These are phyloP conservation scores for Salvia hispanica DNA, from an alignment of 257 asterid genomes.

Conservation along the genomic window DNA sequence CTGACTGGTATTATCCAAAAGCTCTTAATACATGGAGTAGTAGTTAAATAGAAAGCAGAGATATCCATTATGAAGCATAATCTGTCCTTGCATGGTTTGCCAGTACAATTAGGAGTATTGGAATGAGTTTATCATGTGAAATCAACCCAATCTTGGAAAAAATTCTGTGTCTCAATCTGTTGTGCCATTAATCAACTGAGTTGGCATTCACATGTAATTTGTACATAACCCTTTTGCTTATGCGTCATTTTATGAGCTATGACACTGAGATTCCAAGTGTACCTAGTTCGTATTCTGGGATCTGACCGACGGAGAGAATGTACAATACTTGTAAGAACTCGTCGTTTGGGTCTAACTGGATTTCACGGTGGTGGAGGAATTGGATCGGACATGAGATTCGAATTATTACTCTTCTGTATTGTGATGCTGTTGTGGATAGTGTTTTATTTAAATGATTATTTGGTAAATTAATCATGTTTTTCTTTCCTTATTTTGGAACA, in stretches of 20 bases:
- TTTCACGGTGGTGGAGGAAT: no score
- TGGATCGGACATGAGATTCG: conserved; percentile 21
- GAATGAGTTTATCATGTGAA: conserved; percentile 17
- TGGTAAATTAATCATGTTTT: neutral
- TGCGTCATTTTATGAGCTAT: neutral
- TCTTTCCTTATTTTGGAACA: conserved; percentile 5
- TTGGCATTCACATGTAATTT: conserved; percentile 5
- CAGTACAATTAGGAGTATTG: neutral
- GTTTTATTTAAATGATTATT: neutral
- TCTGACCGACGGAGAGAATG: neutral
- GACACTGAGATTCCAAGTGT: neutral
- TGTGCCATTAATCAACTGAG: conserved; percentile 3
- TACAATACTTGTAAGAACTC: neutral
- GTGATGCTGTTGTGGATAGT: conserved; percentile 22
- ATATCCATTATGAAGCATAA: conserved; percentile 20
- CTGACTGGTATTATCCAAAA: conserved; percentile 4
- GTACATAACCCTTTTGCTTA: conserved; percentile 13
- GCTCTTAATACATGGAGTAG: neutral
- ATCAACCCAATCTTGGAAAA: neutral
- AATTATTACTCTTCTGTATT: conserved; percentile 30
- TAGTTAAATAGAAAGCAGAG: neutral
- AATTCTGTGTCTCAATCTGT: neutral
- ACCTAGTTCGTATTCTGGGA: neutral
- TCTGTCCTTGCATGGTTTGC: neutral
- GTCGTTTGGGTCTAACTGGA: neutral